Evolutionary conservation across 331 rosid species (phyloP), one percentile per base, ranked within the genome.

Genomic region (Quercus lobata): DNA sequence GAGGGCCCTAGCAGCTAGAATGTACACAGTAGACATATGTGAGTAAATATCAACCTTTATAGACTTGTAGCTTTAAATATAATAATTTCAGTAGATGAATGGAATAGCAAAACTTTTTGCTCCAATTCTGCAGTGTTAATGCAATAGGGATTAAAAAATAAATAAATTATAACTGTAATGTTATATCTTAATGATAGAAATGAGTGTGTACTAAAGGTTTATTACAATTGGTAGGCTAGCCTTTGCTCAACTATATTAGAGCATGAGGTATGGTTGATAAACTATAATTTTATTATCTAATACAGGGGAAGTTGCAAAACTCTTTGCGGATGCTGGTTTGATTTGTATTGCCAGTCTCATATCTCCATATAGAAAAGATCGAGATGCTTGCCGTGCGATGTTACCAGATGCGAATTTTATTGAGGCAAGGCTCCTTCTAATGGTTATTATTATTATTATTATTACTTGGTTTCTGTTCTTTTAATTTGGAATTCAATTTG

Each of bases 231-330:
- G 41, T 30, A 10, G 70, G 44, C 73, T 9, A 25, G 19, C 57
- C 30, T 69, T 25, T 27, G 55, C 79, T 73, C 16, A 29, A 78
- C 69, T 27, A 34, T 76, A 9, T 54, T 55, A 1, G 27, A 57
- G 76, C 72, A 57, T 66, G 41, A 37, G 65, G 16, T 52, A 11
- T 61, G 29, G 77, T 57, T 60, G 69, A 14, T 72, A 73, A 22
- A 24, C 71, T 68, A 16, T 80, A 79, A 82, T 74, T 76, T 73
- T 49, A 29, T 49, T 32, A 35, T 80, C 72, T 8, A 68, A 69
- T 87, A 74, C 85, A 91, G 97, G 96, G 41, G 97, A 93, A 79
- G 96, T 91, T 49, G 94, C 96, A 75, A 91, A 87, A 80, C 93
- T 91, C 70, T 93, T 93, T 83, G 91, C 96, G 1, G 96, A 92